phyloP scores from a whole-genome alignment of 202 grass and related monocot species.

The Setaria italica region DNA sequence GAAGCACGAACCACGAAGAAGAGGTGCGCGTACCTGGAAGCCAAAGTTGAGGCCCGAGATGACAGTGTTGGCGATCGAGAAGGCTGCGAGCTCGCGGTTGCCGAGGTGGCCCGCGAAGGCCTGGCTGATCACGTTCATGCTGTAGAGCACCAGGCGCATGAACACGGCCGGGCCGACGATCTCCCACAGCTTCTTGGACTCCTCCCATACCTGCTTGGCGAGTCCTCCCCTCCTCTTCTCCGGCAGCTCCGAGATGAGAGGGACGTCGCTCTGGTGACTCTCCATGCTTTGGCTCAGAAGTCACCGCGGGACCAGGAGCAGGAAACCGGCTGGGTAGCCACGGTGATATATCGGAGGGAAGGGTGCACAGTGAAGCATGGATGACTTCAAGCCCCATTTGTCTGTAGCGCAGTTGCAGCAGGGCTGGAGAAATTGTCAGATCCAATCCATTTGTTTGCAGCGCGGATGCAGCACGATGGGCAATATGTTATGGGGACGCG shows the following conservation, averaged over 20 bases:
- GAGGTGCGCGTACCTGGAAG: conserved; percentile 45
- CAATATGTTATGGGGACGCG: not conserved
- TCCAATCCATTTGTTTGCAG: not conserved
- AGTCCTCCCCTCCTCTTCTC: conserved; percentile 5
- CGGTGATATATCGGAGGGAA: not conserved
- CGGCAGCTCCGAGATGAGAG: conserved; percentile 18
- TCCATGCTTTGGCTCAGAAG: not conserved
- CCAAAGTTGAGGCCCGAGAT: conserved; percentile 57
- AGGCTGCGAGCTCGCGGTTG: conserved; percentile 62
- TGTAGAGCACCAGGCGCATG: conserved; percentile 33
- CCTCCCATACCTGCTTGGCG: conserved; percentile 43
- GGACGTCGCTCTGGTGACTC: not conserved
- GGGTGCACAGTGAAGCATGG: not conserved
- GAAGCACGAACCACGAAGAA: not conserved
- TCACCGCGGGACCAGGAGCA: not conserved
- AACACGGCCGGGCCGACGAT: conserved; percentile 61
- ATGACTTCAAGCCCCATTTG: not conserved
- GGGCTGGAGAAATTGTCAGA: not conserved
- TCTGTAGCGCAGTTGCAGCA: not conserved
- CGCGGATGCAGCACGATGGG: not conserved
- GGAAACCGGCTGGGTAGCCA: not conserved
- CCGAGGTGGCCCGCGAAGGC: conserved; percentile 69
- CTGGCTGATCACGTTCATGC: conserved; percentile 55
- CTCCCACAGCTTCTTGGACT: conserved; percentile 65
- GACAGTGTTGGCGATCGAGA: conserved; percentile 58